phyloP scores from a whole-genome alignment of 768 basidiomycete species.

The Kwoniella mangroviensis region DNA sequence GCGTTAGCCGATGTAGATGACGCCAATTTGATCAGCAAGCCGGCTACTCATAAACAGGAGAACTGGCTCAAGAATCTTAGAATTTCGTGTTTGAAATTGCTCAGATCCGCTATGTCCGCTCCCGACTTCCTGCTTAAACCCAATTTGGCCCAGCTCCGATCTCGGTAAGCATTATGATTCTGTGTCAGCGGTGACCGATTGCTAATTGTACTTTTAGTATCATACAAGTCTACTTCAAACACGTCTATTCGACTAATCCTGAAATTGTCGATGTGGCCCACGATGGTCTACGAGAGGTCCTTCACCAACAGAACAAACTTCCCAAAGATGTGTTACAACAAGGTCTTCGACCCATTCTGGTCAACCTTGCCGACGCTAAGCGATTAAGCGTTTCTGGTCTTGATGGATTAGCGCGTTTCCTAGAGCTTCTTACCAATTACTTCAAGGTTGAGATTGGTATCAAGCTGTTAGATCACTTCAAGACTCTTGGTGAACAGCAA shows the following conservation, averaged over 20 bases:
- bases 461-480: conserved; percentile 95
- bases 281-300: conserved; percentile 84
- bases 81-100: conserved; percentile 87
- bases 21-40: conserved; percentile 73
- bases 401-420: conserved; percentile 88
- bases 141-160: conserved; percentile 69
- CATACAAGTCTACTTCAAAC: conserved; percentile 96
- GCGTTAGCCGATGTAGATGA: conserved; percentile 97
- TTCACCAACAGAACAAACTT: conserved; percentile 84
- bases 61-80: conserved; percentile 85
- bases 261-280: conserved; percentile 96
- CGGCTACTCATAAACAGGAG: conserved; percentile 74
- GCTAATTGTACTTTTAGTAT: conserved; percentile 64
- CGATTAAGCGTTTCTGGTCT: conserved; percentile 83
- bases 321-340: conserved; percentile 95
- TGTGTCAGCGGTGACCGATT: neutral
- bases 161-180: conserved; percentile 65
- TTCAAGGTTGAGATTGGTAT: conserved; percentile 99
- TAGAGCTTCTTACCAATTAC: conserved; percentile 95
- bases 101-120: conserved; percentile 92
- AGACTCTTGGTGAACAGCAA: conserved; percentile 84
- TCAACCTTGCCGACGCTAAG: conserved; percentile 97
- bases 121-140: conserved; percentile 84
- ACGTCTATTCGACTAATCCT: conserved; percentile 84
- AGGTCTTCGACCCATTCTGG: conserved; percentile 91